phyloP scores from a whole-genome alignment of 257 asterid genomes.

The Petunia secreta region DNA sequence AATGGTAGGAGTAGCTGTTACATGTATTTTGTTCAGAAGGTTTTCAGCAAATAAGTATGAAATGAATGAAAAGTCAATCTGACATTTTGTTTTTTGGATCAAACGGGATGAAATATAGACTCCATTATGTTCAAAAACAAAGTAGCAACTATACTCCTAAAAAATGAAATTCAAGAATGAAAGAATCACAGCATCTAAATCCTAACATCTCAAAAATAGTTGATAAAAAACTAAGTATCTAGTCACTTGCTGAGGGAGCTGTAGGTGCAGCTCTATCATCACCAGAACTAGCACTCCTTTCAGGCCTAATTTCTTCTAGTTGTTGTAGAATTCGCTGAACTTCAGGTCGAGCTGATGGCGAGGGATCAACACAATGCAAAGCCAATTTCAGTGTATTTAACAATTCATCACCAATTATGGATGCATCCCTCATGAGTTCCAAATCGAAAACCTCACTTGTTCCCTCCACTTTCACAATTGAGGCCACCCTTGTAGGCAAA shows the following conservation, averaged over 20 bases:
- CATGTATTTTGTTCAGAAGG: too few relatives aligned
- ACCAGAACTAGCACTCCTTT: constrained; percentile 57
- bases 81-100: too few relatives aligned
- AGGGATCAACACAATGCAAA: constrained; percentile 91
- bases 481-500: constrained; percentile 91
- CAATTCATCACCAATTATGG: constrained; percentile 84
- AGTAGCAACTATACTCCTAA: neutral
- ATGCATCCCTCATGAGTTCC: constrained; percentile 88
- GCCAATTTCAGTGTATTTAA: constrained; percentile 78
- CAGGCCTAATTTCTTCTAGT: constrained; percentile 83
- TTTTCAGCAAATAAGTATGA: too few relatives aligned
- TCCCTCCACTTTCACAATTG: constrained; percentile 94
- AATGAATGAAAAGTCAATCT: too few relatives aligned
- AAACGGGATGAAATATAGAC: too few relatives aligned
- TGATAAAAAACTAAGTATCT: neutral
- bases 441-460: constrained; percentile 88
- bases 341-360: constrained; percentile 82
- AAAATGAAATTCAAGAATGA: constrained; percentile 57
- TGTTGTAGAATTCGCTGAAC: constrained; percentile 70
- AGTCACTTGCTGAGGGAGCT: constrained; percentile 40
- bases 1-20: too few relatives aligned
- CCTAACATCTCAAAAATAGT: neutral
- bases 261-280: constrained; percentile 46
- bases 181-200: constrained; percentile 53
- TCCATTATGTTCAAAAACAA: neutral